These are phyloP conservation scores for Exophiala xenobiotica DNA, from an alignment of 2,329 filamentous ascomycete genomes.

Conservation along the genomic window DNA sequence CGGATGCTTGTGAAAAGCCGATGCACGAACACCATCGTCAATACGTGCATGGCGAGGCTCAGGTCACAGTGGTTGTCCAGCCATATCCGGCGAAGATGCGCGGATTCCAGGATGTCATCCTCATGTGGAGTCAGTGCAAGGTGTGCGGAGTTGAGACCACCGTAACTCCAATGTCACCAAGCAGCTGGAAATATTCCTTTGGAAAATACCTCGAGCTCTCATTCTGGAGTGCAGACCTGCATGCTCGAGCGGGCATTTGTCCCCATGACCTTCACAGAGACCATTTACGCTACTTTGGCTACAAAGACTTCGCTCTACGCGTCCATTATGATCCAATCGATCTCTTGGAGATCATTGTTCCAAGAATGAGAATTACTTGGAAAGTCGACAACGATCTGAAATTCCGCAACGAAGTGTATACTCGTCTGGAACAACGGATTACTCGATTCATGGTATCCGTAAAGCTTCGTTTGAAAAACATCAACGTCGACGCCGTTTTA, in stretches of 20 bases:
- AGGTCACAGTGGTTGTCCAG: constrained; percentile 88
- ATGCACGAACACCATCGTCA: constrained; percentile 94
- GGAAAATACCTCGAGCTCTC: constrained; percentile 97
- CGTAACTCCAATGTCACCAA: constrained; percentile 85
- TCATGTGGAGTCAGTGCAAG: constrained; percentile 98
- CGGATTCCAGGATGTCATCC: constrained; percentile 70
- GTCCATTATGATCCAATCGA: constrained; percentile 93
- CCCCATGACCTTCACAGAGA: constrained; percentile 90
- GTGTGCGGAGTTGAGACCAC: constrained; percentile 87
- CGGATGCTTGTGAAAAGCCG: constrained; percentile 80
- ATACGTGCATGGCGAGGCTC: constrained; percentile 93
- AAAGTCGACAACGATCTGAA: constrained; percentile 92
- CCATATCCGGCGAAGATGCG: constrained; percentile 66
- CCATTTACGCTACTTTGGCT: constrained; percentile 89
- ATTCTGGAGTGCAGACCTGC: constrained; percentile 88
- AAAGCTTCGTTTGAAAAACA: constrained; percentile 76
- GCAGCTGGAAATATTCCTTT: constrained; percentile 97
- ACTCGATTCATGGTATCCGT: constrained; percentile 86
- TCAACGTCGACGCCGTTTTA: constrained; percentile 86
- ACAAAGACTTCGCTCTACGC: constrained; percentile 78
- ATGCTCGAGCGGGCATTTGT: constrained; percentile 72
- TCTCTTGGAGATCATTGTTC: constrained; percentile 90
- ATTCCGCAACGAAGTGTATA: constrained; percentile 89
- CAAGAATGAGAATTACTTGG: constrained; percentile 87
- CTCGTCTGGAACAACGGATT: constrained; percentile 76